Conservation (phyloP, 306 rosid genomes). For the Ormosia semicastrata region DNA sequence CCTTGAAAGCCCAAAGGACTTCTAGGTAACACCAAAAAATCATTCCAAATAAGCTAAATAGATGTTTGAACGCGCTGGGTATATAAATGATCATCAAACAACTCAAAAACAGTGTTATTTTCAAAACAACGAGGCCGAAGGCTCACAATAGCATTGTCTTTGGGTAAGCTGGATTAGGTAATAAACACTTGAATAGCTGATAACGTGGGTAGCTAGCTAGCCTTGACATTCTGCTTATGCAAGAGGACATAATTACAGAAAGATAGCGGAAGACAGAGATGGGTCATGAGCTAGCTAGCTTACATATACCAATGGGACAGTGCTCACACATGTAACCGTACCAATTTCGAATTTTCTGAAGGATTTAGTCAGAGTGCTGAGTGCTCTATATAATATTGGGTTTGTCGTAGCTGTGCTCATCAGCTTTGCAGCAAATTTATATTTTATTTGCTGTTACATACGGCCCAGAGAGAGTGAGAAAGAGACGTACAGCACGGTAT, state of each 20-base stretch:
- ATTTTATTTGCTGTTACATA: neutral
- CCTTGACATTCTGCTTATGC: neutral
- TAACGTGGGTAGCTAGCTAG: neutral
- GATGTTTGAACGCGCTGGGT: neutral
- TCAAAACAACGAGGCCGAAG: neutral
- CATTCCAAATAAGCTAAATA: neutral
- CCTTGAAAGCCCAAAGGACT: too few species aligned
- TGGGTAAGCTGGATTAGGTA: constrained; percentile 5
- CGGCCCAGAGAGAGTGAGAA: neutral
- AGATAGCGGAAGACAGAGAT: constrained; percentile 35
- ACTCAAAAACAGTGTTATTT: neutral
- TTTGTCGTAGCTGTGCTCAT: neutral
- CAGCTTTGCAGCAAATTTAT: constrained; percentile 11
- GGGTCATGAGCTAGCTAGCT: constrained; percentile 10
- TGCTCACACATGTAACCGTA: constrained; percentile 15
- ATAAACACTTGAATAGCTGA: neutral
- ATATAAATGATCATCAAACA: neutral
- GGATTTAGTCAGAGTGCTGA: neutral
- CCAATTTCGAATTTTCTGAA: constrained; percentile 34
- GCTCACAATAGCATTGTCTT: neutral
- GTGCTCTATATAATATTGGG: constrained; percentile 1
- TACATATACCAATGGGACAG: neutral
- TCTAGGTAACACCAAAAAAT: neutral
- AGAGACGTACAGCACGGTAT: neutral
- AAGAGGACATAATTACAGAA: constrained; percentile 11